Conservation (phyloP, 2,329 filamentous ascomycete species). For the Macrophomina phaseolina region DNA sequence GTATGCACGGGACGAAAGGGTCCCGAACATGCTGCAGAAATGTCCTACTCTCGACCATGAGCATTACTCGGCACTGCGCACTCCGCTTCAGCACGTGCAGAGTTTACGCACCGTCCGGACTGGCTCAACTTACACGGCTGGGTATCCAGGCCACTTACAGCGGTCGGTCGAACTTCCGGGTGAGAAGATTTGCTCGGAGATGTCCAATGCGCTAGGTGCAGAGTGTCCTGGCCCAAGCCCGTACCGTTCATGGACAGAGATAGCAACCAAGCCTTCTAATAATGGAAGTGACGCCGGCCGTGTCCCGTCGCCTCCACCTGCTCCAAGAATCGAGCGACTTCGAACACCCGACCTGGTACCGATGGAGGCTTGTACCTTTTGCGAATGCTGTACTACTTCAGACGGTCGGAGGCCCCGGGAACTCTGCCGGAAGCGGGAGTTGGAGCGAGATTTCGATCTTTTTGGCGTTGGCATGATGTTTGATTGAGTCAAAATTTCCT, state of each 20-base stretch:
- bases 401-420: conserved; percentile 33
- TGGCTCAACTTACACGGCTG: background rate
- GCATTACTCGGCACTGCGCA: background rate
- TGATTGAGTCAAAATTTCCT: background rate
- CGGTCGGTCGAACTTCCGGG: background rate
- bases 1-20: no score
- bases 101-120: background rate
- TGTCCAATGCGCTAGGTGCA: background rate
- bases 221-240: background rate
- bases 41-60: background rate
- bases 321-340: conserved; percentile 40
- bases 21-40: background rate
- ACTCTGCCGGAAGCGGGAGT: conserved; percentile 30
- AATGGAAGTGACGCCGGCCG: background rate
- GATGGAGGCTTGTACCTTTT: conserved; percentile 39
- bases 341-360: conserved; percentile 42
- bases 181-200: background rate
- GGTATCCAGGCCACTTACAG: background rate
- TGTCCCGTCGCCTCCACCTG: conserved; percentile 33
- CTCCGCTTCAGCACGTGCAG: background rate
- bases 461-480: conserved; percentile 11
- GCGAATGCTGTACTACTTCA: conserved; percentile 37
- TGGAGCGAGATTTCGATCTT: background rate
- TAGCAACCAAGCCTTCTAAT: background rate
- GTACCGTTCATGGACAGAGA: background rate